These are phyloP conservation scores for Neurospora intermedia DNA, from an alignment of 495 filamentous ascomycete genomes.

Conservation along the genomic window DNA sequence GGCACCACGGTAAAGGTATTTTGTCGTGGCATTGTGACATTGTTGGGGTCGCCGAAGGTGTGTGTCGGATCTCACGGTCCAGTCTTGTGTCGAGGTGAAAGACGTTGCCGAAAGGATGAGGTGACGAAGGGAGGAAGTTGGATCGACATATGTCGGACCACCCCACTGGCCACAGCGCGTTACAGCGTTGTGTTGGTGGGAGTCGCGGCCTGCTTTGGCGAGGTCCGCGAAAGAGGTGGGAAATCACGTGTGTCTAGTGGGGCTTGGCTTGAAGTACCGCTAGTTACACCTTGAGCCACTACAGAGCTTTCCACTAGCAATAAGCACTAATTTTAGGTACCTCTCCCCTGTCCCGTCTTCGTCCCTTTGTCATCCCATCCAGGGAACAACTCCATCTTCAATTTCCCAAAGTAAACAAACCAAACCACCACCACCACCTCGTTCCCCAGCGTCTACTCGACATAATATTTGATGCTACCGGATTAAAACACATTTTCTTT, in stretches of 20 bases:
- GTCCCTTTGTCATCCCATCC: neutral
- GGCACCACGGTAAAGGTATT: constrained; percentile 18
- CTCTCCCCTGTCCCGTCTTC: neutral
- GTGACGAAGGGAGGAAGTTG: neutral
- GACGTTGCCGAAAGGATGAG: no score
- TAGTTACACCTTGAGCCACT: no score
- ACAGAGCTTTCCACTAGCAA: neutral
- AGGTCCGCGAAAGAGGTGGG: neutral
- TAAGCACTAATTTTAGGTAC: neutral
- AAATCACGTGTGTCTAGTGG: neutral
- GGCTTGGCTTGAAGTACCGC: neutral
- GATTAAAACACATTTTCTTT: no score
- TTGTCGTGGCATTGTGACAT: constrained; percentile 14
- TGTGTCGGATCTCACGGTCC: neutral
- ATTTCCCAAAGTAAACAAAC: neutral
- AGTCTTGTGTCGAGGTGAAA: no score
- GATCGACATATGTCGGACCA: neutral
- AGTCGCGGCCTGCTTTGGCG: neutral
- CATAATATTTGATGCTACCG: no score
- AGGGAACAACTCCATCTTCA: neutral
- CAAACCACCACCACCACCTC: neutral
- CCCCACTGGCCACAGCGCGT: neutral
- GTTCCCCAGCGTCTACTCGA: neutral
- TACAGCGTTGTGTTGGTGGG: neutral
- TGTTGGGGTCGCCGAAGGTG: neutral